Evolutionary conservation across 1,284 basidiomycete genomes (phyloP).

Genomic region (Mycena citricolor): DNA sequence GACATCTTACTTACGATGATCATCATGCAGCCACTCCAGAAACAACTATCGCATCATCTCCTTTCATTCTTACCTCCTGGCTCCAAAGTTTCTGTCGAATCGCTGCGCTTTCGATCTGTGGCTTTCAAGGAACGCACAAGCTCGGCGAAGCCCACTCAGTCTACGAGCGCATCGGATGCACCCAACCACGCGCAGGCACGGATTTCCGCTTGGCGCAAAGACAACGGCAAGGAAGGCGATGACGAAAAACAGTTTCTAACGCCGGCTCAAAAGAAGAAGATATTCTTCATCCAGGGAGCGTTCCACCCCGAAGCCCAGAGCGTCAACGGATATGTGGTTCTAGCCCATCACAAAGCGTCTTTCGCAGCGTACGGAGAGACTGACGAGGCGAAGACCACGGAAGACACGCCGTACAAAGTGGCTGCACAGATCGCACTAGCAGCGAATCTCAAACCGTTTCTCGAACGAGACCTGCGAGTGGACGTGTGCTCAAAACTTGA

Average conservation of each 20-base stretch:
- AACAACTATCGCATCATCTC: conserved; percentile 73
- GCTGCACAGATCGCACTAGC: conserved; percentile 60
- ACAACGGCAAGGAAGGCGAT: conserved; percentile 37
- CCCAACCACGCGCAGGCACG: conserved; percentile 57
- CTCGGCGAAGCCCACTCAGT: conserved; percentile 51
- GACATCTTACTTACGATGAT: conserved; percentile 10
- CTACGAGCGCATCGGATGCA: conserved; percentile 27
- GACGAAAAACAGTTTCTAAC: conserved; percentile 72
- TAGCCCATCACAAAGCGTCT: conserved; percentile 73
- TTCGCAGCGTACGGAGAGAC: conserved; percentile 46
- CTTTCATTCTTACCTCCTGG: conserved; percentile 65
- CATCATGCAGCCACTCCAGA: conserved; percentile 51
- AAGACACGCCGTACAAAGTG: conserved; percentile 61
- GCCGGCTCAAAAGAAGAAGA: conserved; percentile 87
- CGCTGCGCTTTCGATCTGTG: conserved; percentile 87
- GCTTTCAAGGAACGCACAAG: conserved; percentile 82
- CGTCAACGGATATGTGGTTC: conserved; percentile 87
- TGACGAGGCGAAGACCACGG: conserved; percentile 33
- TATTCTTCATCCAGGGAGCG: conserved; percentile 92
- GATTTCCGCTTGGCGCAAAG: conserved; percentile 66
- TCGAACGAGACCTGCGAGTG: conserved; percentile 18
- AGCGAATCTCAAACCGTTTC: conserved; percentile 57
- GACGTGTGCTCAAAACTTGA: conserved; percentile 39
- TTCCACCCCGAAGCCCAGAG: conserved; percentile 72
- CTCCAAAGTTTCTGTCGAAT: conserved; percentile 66